Percentiles rank a stretch among this genome's conserved stretches.
These are phyloP conservation scores for Diplodia seriata DNA, from an alignment of 2,329 filamentous ascomycete species.

Conservation along the genomic window DNA sequence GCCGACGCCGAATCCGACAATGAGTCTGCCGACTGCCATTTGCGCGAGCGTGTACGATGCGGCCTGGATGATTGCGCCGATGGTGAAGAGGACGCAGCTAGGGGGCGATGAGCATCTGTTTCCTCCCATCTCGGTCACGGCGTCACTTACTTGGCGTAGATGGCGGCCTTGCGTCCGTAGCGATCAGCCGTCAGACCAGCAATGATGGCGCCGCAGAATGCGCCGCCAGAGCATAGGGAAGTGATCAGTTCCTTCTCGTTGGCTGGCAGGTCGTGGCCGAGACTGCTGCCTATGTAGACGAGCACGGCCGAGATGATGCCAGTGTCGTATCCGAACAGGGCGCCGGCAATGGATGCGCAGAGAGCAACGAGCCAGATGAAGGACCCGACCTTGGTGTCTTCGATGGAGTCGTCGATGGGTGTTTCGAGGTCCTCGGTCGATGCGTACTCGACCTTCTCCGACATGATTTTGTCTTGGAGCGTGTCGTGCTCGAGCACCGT, in stretches of 20 bases:
- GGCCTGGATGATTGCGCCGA: constrained; percentile 43
- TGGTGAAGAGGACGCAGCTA: constrained; percentile 47
- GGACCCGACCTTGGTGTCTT: constrained; percentile 49
- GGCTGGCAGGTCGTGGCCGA: constrained; percentile 50
- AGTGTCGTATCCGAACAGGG: constrained; percentile 54
- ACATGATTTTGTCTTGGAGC: constrained; percentile 12
- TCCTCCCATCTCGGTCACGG: not conserved
- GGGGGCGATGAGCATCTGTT: not conserved
- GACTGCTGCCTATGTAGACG: constrained; percentile 49
- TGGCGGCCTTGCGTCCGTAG: constrained; percentile 49
- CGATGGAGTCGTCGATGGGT: constrained; percentile 42
- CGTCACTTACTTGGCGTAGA: constrained; percentile 44
- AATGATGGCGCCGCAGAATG: constrained; percentile 54
- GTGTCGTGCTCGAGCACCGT: constrained; percentile 4
- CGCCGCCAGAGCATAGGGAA: constrained; percentile 58
- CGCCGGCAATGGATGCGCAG: constrained; percentile 41
- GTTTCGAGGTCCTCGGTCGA: constrained; percentile 35
- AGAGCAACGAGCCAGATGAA: constrained; percentile 49
- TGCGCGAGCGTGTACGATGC: constrained; percentile 50
- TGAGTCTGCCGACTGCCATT: constrained; percentile 54
- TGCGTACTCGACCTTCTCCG: constrained; percentile 35
- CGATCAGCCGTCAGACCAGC: constrained; percentile 42
- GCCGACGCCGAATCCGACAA: constrained; percentile 60
- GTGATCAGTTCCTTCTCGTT: constrained; percentile 61
- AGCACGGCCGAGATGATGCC: constrained; percentile 56